These are phyloP conservation scores for Diaporthe eres DNA, from an alignment of 2,329 filamentous ascomycete species.

Conservation along the genomic window DNA sequence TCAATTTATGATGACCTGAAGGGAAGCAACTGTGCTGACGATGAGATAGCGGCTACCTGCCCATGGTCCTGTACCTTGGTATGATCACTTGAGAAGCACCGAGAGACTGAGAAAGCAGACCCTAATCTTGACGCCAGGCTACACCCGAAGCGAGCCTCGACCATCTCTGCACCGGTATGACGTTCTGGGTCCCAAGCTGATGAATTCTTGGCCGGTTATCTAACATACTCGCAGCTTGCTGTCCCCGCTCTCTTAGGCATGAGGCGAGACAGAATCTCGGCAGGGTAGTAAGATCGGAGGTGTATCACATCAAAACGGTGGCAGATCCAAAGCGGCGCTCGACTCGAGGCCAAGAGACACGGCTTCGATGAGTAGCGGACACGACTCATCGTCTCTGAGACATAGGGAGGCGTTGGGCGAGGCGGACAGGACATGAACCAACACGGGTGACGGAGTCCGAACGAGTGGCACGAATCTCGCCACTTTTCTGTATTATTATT, in stretches of 20 bases:
- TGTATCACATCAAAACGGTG: not conserved
- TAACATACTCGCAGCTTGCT: conserved; percentile 42
- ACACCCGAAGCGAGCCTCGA: conserved; percentile 93
- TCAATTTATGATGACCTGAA: not conserved
- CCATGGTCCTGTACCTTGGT: conserved; percentile 97
- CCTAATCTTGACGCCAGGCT: conserved; percentile 69
- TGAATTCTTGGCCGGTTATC: not conserved
- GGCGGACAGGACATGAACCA: conserved; percentile 15
- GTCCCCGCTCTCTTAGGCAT: conserved; percentile 69
- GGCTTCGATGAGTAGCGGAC: not conserved
- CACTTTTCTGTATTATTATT: conserved; percentile 37
- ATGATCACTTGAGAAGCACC: conserved; percentile 51
- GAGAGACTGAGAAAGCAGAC: conserved; percentile 32
- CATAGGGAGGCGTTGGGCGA: conserved; percentile 35
- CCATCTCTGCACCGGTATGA: conserved; percentile 66
- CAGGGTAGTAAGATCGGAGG: conserved; percentile 12
- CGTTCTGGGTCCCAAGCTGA: not conserved
- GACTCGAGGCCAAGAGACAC: not conserved
- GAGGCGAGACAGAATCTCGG: conserved; percentile 2
- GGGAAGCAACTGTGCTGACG: conserved; percentile 52
- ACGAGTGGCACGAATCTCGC: conserved; percentile 6
- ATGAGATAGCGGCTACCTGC: conserved; percentile 85
- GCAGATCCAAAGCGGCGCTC: not conserved
- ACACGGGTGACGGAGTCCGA: not conserved
- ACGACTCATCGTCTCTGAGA: conserved; percentile 23